Evolutionary conservation across 2,329 filamentous ascomycete species (phyloP), one percentile per base, ranked within the genome.

Genomic region (Hypomyces perniciosus): DNA sequence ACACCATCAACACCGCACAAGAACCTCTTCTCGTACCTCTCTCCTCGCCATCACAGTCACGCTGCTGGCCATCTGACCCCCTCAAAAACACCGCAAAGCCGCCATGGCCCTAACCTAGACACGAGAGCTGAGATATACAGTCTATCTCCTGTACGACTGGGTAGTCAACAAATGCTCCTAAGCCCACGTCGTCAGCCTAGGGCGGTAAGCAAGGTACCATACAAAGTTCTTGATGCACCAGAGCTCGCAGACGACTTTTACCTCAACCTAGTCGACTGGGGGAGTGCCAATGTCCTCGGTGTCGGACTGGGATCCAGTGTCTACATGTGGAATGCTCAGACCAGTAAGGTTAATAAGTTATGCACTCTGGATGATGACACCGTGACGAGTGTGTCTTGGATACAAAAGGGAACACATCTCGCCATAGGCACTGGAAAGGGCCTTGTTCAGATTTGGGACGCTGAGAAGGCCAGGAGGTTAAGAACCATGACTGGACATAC

Each of bases 191-290:
- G 93, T 61, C 89, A 93, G 56, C 90, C 92, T 2, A 79, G 93
- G 57, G 86, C 89, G 30, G 90, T 99, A 20, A 92, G 89, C 68
- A 97, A 97, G 68, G 92, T 97, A 0, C 93, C 93, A 0, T 99
- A 95, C 71, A 99, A 99, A 69, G 93, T 99, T 2, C 77, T 99
- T 8, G 93, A 99, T 72, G 93, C 93, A 1, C 93, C 93, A 2
- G 93, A 97, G 65, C 73, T 99, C 42, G 91, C 92, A 29, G 93
- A 99, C 63, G 93, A 99, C 65, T 99, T 97, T 68, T 99, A 99
- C 62, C 77, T 99, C 34, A 99, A 99, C 62, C 74, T 99, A 28
- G 92, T 99, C 3, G 93, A 99, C 64, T 99, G 93, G 93, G 93
- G 93, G 40, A 95, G 89, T 61, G 90, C 88, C 59, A 96, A 97